Base-by-base conservation (phyloP, 768 basidiomycete genomes). In the Rhizopogon rudus region DNA sequence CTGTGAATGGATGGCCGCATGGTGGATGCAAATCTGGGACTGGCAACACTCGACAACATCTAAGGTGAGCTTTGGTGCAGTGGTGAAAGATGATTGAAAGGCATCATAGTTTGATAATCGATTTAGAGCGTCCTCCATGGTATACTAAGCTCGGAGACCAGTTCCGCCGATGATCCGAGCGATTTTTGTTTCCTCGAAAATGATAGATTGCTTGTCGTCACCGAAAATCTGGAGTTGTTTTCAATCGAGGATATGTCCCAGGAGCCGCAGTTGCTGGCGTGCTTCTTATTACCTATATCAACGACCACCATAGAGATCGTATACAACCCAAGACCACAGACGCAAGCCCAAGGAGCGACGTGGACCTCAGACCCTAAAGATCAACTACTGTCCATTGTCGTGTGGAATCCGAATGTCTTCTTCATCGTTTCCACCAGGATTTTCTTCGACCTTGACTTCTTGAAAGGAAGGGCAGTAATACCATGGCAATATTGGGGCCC, bases 401-500 rank as follows among this genome's bases (percentile, higher is more conserved):
- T 6, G 16, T 20, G 3, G 39, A 7, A 40, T 40, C 12, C 20
- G 14, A 17, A 35, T 22, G n/a, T 51, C 14, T 20, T 51, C 7
- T 40, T 16, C 20, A n/a, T 10, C 50, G 10, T 25, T 40, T 6
- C 50, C 41, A 13, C 39, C 25, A n/a, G 39, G 39, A 40, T 37
- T 10, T 40, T 16, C 39, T 9, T 40, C 25, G 31, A 40, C 7
- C 41, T 22, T 16, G 20, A 20, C 12, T 40, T 37, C 6, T 4
- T 40, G 9, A 2, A 40, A 13, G 39, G 33, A 13, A 14, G 17
- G 39, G 14, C 25, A 37, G 9, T 5, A 14, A 51, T 51, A 51
- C 50, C 50, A 51, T 51, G 50, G 50, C n/a, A 13, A 40, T 25
- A 20, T 20, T 51, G 50, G 50, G 39, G 50, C 35, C 39, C 39